Evolutionary conservation across 345 rosid species (phyloP), one percentile per base, ranked within the genome.

Genomic region (Aegle marmelos): DNA sequence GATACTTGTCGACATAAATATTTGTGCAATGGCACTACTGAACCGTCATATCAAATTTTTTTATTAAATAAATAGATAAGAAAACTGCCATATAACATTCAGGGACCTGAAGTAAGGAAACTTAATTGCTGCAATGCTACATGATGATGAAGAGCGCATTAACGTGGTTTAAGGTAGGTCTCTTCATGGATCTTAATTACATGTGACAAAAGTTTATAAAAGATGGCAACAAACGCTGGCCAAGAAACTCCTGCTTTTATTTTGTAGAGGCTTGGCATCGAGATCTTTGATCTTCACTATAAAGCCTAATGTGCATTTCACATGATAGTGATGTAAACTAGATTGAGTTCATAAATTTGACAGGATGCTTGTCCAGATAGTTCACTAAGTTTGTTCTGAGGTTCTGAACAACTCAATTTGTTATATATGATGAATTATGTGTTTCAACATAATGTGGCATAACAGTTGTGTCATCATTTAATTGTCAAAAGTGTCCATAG

Each of bases 41-140:
- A 95, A 95, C 99, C 64, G 97, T 93, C 79, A 85, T 93, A 87
- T 93, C 92, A 88, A 95, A 89, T 93, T 92, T 79, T 95, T 95
- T 84, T 93, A 91, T 88, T 80, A 88, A 86, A 83, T 87, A 74
- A 94, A 90, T 87, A 90, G 97, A 92, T 89, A 94, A 21, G 95
- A 90, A 78, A 87, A 91, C 84, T 98, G 97, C 54, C 89, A 80
- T 79, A 91, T 95, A 75, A 91, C 94, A 36, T 88, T 92, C 67
- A 87, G 94, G 89, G 98, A 95, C 87, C 82, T 95, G 78, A 95
- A 92, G 85, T 93, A 89, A 79, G 98, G 99, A 76, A 86, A 92
- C 76, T 87, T 95, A 81, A 79, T 90, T 79, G 86, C 88, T 84
- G 94, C 97, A 63, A 88, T 93, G 94, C 93, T 87, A 78, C 93